Evolutionary conservation across 345 rosid species (phyloP).

Genomic region (Hevea brasiliensis): DNA sequence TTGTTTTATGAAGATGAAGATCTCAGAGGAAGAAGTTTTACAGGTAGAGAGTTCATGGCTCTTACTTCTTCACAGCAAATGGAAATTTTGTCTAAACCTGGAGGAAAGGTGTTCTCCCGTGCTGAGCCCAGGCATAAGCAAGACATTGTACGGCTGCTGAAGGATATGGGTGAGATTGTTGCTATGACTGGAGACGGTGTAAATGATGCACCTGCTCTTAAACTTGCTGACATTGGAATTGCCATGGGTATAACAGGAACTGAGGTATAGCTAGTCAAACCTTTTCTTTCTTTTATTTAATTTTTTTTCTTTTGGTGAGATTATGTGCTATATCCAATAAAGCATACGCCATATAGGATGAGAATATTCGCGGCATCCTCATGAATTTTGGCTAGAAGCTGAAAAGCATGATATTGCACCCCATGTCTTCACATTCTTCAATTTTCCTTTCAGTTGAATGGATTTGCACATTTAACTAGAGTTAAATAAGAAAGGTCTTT

Average conservation of each 20-base stretch:
- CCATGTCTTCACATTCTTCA: background rate
- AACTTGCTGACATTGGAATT: slow-evolving; percentile 90
- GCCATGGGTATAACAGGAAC: slow-evolving; percentile 99
- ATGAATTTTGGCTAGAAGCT: background rate
- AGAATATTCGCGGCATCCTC: background rate
- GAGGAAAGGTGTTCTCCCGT: slow-evolving; percentile 84
- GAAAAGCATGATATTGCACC: background rate
- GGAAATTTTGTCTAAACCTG: slow-evolving; percentile 60
- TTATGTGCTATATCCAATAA: background rate
- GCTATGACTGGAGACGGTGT: slow-evolving; percentile 99
- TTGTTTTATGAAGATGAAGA: slow-evolving; percentile 59
- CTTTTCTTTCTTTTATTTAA: background rate
- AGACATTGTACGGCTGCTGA: slow-evolving; percentile 83
- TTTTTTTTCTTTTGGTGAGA: background rate
- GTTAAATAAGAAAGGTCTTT: background rate
- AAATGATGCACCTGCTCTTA: slow-evolving; percentile 95
- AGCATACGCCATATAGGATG: background rate
- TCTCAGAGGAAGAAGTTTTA: slow-evolving; percentile 64
- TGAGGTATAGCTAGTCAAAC: slow-evolving; percentile 51
- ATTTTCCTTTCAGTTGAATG: too few relatives aligned
- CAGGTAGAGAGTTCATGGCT: slow-evolving; percentile 73
- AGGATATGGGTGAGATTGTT: slow-evolving; percentile 86
- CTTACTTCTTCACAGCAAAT: slow-evolving; percentile 47
- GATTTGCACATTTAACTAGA: background rate
- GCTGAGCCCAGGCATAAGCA: slow-evolving; percentile 94